Base-by-base conservation (phyloP, 352 stramenopile species). In the Phytophthora foliorum region DNA sequence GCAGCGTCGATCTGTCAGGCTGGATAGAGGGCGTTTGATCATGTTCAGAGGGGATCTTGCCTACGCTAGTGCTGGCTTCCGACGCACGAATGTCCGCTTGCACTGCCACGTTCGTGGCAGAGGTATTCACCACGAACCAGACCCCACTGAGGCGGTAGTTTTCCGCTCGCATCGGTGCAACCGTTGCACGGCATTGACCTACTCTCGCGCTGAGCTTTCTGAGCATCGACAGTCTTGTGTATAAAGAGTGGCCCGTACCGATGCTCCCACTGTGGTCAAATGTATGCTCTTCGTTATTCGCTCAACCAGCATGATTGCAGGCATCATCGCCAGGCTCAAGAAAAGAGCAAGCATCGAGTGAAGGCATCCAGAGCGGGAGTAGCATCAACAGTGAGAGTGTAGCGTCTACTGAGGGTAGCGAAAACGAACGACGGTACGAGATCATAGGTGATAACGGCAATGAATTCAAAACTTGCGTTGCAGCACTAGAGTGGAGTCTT, bases 21-120 rank as follows among this genome's bases (percentile, higher is more conserved):
- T 57, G 21, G 17, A 56, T 27, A 11, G 6, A n/a, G 57, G 57
- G 6, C 19, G 57, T 16, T 17, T 64, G 22, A n/a, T 64, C 1
- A n/a, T 57, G 16, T 52, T 65, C 24, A 24, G 57, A 22, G 32
- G 57, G 7, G 57, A 52, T 16, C 34, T 65, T 21, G 46, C 46
- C 4, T 24, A 52, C 19, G 48, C 46, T 11, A 24, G 46, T 8
- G 46, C 24, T 2, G n/a, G n/a, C 14, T 65, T 25, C 25, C 0
- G 25, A 9, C 2, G 36, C 6, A 8, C 22, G 10, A 65, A 51
- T 14, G 17, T 57, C 0, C 57, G 34, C 13, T 25, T 57, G 6
- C 25, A 53, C 19, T 57, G 46, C n/a, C 57, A 57, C n/a, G 48
- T 52, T 11, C 46, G 24, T 1, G 27, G 52, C 5, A 3, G 44